phyloP scores from a whole-genome alignment of 2,329 filamentous ascomycete genomes.

The Sporothrix pseudoabietina region DNA sequence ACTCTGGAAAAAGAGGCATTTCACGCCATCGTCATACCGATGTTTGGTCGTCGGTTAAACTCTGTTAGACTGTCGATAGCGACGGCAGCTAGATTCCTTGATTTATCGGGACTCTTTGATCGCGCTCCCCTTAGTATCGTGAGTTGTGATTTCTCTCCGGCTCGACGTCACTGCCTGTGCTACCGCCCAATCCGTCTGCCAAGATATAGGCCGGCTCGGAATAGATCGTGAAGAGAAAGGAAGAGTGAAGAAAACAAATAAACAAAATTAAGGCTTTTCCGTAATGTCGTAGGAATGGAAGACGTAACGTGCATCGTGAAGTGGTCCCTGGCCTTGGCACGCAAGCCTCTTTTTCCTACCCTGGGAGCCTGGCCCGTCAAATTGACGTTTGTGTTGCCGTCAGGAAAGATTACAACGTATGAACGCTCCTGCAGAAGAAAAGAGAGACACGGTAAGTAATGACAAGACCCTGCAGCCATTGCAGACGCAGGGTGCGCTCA shows the following conservation, averaged over 20 bases:
- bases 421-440: neutral
- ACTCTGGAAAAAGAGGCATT: conserved; percentile 12
- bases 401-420: neutral
- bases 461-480: neutral
- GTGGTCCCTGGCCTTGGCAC: conserved; percentile 5
- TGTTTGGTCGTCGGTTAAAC: neutral
- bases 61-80: neutral
- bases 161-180: conserved; percentile 1
- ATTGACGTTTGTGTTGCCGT: neutral
- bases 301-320: conserved; percentile 4
- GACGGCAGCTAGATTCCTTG: conserved; percentile 9
- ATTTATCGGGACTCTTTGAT: neutral
- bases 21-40: neutral
- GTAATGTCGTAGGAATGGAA: neutral
- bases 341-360: neutral
- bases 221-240: neutral
- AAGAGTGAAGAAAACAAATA: neutral
- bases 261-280: neutral
- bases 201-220: neutral
- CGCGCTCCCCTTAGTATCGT: too few relatives aligned
- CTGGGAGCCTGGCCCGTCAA: neutral
- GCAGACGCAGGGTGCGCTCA: conserved; percentile 1
- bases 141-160: neutral
- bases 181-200: conserved; percentile 8
- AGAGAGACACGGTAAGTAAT: neutral